phyloP scores from a whole-genome alignment of 2,329 filamentous ascomycete genomes.

The Diaporthe vexans region DNA sequence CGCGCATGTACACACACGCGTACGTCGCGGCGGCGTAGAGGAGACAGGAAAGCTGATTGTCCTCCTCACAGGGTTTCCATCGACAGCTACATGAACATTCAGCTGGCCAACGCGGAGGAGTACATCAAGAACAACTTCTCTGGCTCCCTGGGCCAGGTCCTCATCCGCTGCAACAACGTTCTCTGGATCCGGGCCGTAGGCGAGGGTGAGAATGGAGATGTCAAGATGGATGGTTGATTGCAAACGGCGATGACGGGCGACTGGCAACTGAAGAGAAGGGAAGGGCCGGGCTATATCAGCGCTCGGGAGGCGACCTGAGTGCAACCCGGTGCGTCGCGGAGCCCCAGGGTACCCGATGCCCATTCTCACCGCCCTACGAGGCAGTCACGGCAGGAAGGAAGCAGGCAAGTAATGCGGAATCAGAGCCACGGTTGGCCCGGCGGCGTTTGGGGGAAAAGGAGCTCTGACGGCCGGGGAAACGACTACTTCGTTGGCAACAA shows the following conservation, averaged over 20 bases:
- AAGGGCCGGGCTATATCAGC: background rate
- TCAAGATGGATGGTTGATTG: constrained; percentile 70
- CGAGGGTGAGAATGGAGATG: constrained; percentile 65
- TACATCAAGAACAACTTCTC: constrained; percentile 90
- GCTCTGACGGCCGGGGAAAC: constrained; percentile 1
- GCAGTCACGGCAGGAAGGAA: background rate
- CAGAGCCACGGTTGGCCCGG: background rate
- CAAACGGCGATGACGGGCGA: constrained; percentile 4
- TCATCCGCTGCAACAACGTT: constrained; percentile 96
- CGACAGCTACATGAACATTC: constrained; percentile 99
- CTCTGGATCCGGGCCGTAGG: constrained; percentile 82
- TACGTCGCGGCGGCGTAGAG: background rate
- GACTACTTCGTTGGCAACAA: background rate
- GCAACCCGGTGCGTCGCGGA: background rate
- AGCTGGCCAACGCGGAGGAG: constrained; percentile 91
- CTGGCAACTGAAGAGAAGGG: background rate
- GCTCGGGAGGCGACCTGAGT: background rate
- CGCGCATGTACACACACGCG: background rate
- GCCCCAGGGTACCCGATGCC: background rate
- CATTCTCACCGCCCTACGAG: background rate
- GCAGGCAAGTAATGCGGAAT: background rate
- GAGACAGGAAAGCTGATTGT: background rate
- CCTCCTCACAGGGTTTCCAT: constrained; percentile 71
- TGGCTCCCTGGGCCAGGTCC: constrained; percentile 87
- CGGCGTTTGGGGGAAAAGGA: background rate